Evolutionary conservation across 2,329 filamentous ascomycete species (phyloP), one percentile per base, ranked within the genome.

Genomic region (Tricladium varicosporioides): DNA sequence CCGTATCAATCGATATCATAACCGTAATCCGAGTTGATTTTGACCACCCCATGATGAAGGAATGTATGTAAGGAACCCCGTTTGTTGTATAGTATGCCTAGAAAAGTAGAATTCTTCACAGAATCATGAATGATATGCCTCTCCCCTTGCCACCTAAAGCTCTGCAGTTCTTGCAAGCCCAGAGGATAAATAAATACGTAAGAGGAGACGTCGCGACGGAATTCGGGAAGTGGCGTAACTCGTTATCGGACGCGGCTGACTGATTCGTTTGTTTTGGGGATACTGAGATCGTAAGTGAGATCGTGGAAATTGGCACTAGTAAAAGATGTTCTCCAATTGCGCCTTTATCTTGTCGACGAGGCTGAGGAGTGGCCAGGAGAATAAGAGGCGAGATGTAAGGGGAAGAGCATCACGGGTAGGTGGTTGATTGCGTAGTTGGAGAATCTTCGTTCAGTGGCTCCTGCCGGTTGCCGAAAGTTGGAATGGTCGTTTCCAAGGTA

Each of bases 21-120:
- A 97, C 88, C 75, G 89, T 83, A 72, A 99, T 97, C 73, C 93
- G 87, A 67, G 88, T 91, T 65, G 88, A 89, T 75, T 99, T 99
- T 70, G 92, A 95, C 81, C 93, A 89, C 63, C 82, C 88, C 91
- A 96, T 95, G 63, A 58, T 72, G 65, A 61, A 50, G 36, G 33
- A 40, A 40, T 40, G 36, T n/a, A 10, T 13, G 2, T 4, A 40
- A 40, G 5, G n/a, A n/a, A 10, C 11, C 36, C 4, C 36, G 10
- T 3, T n/a, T 11, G 36, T 11, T 40, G 36, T 40, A 40, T 40
- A 40, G 36, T 13, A 40, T 40, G 36, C 4, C 36, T 10, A 40
- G 36, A 11, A 40, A 40, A 40, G 36, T 40, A 40, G 22, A 27
- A 27, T 27, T 7, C 22, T 27, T 7, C 22, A 7, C 7, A 7